Percentiles rank a stretch among this genome's conserved stretches.
Conservation (phyloP, 352 stramenopile species). For the Globisporangium parvum region DNA sequence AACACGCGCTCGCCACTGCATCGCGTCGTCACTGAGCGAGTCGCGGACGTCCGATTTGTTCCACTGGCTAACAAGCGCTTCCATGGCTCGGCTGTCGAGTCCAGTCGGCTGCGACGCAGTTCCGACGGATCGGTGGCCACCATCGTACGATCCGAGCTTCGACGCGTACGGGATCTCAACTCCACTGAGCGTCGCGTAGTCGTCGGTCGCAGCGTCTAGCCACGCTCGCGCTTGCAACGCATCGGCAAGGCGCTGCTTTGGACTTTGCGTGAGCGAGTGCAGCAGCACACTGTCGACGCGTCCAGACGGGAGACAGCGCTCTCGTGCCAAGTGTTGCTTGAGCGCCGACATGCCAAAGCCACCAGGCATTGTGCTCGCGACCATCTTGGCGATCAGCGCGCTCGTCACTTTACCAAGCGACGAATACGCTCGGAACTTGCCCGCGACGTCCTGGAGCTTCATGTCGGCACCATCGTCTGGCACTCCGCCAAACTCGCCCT, state of each 20-base stretch:
- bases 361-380: constrained; percentile 76
- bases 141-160: constrained; percentile 31
- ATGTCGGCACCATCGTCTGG: constrained; percentile 73
- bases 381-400: constrained; percentile 71
- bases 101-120: too few relatives aligned
- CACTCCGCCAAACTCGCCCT: constrained; percentile 80
- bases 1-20: constrained; percentile 45
- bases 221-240: constrained; percentile 66
- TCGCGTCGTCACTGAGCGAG: constrained; percentile 41
- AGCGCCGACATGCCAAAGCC: constrained; percentile 74
- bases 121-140: background rate
- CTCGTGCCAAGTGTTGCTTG: constrained; percentile 60
- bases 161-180: constrained; percentile 52
- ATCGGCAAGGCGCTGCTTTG: constrained; percentile 61
- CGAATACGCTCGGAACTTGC: constrained; percentile 60
- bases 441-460: constrained; percentile 65
- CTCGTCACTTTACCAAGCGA: constrained; percentile 73
- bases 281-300: constrained; percentile 78
- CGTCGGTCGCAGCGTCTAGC: constrained; percentile 70
- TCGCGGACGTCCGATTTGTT: constrained; percentile 2
- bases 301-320: constrained; percentile 66
- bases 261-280: constrained; percentile 60
- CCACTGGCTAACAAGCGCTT: too few relatives aligned
- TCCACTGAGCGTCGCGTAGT: constrained; percentile 58
- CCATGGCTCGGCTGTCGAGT: too few relatives aligned